Conservation (phyloP, 371 early-diverging fungal genomes). For the Mortierella sp. region DNA sequence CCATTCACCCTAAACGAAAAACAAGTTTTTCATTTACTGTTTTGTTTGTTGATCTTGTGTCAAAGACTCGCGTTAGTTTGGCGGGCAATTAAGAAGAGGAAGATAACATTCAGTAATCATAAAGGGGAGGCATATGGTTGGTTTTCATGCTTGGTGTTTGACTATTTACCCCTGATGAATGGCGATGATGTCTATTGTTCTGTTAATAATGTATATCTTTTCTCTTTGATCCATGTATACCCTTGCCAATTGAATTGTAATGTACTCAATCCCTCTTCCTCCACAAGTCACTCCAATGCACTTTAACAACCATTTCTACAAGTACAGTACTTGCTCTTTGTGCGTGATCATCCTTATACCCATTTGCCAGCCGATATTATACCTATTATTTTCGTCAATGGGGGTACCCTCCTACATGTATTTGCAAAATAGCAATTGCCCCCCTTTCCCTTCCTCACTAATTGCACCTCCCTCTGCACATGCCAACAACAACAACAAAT, state of each 20-base stretch:
- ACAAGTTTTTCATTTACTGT: background rate
- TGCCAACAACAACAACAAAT: background rate
- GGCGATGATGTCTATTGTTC: background rate
- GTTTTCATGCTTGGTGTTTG: background rate
- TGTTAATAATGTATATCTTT: background rate
- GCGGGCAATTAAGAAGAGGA: background rate
- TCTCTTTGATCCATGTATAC: background rate
- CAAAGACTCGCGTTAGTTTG: background rate
- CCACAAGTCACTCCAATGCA: slow-evolving; percentile 6
- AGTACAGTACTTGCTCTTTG: no score
- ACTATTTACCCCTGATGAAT: background rate
- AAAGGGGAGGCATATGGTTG: background rate
- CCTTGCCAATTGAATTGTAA: background rate
- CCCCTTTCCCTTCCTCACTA: background rate
- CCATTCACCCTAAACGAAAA: background rate
- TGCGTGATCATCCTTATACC: no score
- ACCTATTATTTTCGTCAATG: no score
- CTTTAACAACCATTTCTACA: background rate
- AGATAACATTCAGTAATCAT: background rate
- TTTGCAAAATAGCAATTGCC: no score
- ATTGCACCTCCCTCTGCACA: background rate
- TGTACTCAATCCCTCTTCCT: background rate
- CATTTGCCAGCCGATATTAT: no score
- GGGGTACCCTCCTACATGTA: no score
- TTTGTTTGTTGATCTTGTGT: background rate